phyloP scores from a whole-genome alignment of 257 asterid genomes.

The Fraxinus quadrangulata region DNA sequence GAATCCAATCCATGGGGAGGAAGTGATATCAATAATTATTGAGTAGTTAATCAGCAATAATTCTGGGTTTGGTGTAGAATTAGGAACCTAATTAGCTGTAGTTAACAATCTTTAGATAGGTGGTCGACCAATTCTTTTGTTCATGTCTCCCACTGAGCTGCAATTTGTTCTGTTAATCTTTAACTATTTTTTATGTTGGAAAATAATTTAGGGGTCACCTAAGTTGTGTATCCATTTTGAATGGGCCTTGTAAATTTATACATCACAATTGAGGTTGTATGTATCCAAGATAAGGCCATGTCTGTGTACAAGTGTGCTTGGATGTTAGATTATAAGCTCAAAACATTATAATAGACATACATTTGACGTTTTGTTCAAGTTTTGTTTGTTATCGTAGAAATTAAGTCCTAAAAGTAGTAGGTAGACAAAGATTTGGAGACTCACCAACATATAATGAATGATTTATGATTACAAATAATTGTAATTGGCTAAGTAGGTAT shows the following conservation, averaged over 20 bases:
- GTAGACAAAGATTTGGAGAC: neutral
- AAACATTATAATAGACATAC: neutral
- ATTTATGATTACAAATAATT: neutral
- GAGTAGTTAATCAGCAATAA: neutral
- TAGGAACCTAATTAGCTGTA: neutral
- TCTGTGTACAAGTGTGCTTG: no score
- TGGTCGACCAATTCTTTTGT: neutral
- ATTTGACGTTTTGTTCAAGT: neutral
- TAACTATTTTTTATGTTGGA: neutral
- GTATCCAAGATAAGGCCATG: no score
- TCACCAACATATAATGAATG: neutral
- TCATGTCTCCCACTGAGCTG: neutral
- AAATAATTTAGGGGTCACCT: neutral
- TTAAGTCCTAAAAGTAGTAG: neutral
- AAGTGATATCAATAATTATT: no score
- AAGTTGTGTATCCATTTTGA: neutral
- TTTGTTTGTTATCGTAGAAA: neutral
- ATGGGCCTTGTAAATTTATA: neutral
- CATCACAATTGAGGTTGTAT: no score
- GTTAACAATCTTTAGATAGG: neutral
- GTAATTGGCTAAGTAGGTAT: neutral
- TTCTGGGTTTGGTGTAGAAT: neutral
- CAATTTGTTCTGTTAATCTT: neutral
- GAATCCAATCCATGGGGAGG: neutral
- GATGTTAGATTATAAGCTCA: no score